These are phyloP conservation scores for Byssochlamys sp. DNA, from an alignment of 2,329 filamentous ascomycete species.

Conservation along the genomic window DNA sequence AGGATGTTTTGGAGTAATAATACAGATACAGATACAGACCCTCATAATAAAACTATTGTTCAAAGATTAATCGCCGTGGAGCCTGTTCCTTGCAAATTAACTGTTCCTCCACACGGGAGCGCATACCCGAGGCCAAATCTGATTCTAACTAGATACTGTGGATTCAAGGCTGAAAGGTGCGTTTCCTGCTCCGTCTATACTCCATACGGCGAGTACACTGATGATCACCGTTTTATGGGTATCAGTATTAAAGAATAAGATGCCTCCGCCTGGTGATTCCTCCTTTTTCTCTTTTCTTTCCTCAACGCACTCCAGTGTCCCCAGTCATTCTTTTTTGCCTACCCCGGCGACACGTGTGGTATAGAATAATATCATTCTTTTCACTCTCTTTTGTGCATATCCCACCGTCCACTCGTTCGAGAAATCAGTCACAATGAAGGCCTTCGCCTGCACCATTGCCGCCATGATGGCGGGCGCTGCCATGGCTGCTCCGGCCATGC, in stretches of 20 bases:
- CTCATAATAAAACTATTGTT: background rate
- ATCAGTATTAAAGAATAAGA: background rate
- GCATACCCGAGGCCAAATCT: background rate
- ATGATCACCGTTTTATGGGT: background rate
- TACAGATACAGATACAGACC: background rate
- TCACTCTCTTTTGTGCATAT: background rate
- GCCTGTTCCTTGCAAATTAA: background rate
- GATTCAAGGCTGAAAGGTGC: background rate
- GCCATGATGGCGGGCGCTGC: background rate
- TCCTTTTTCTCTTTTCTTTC: background rate
- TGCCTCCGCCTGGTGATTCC: background rate
- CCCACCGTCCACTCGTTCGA: background rate
- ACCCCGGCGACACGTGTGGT: background rate
- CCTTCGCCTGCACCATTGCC: background rate
- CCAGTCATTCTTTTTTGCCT: background rate
- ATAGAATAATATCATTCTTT: background rate
- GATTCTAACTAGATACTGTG: background rate
- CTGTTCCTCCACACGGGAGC: background rate
- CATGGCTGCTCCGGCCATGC: background rate
- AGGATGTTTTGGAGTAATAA: background rate
- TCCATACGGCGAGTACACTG: background rate
- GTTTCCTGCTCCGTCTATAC: background rate
- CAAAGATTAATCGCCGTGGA: background rate
- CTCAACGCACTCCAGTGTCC: background rate
- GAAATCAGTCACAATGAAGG: background rate